Evolutionary conservation across 306 rosid species (phyloP), one percentile per base, ranked within the genome.

Genomic region (Acacia confusa): DNA sequence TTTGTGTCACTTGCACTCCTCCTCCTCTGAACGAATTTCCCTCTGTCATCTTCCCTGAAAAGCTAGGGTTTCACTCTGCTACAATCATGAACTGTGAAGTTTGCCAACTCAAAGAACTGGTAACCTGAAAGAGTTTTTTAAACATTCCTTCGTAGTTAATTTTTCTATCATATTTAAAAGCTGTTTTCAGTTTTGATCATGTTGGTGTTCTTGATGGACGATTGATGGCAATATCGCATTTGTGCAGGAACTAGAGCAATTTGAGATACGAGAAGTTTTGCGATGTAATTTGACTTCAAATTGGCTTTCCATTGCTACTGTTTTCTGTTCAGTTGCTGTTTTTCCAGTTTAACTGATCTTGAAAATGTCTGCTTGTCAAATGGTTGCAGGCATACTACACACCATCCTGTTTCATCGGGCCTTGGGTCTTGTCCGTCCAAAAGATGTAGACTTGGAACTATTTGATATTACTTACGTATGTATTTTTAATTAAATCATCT

Each of bases 361-460:
- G 45, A 30, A 80, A 44, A 28, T 61, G 13, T 4, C 7, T 20
- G 6, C 30, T 48, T 9, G 48, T 19, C 61, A 64, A 30, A 64
- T 61, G 83, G 32, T 43, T 86, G 86, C 94, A 95, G 99, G 99
- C 85, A 88, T 96, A 78, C 89, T 96, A 36, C 99, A 96, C 84
- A 96, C 97, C 0, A 88, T 96, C 78, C 80, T 93, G 70, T 96
- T 96, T 86, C 96, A 96, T 88, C 96, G 99, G 8, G 98, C 99
- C 15, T 87, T 96, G 89, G 99, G 98, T 84, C 98, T 96, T 70
- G 97, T 96, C 78, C 97, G 97, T 79, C 99, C 99, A 1, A 96
- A 87, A 81, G 99, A 93, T 79, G 76, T 91, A 57, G 97, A 93
- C 82, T 86, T 93, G 93, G 98, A 93, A 74, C 97, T 96, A 68